Conservation (phyloP, 768 basidiomycete genomes). For the Tremella yokohamensis region DNA sequence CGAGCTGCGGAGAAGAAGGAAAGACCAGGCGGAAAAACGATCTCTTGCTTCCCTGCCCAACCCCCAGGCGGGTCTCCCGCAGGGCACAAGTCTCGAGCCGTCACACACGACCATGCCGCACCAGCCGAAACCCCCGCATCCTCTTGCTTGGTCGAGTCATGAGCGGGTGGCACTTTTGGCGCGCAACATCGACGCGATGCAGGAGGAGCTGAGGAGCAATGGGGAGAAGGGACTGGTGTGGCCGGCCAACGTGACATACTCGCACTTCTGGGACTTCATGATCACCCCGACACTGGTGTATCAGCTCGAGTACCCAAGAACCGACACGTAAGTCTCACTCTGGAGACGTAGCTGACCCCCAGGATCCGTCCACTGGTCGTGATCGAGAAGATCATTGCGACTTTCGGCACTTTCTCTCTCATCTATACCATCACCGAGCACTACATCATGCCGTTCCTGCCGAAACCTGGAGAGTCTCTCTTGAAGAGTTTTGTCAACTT, state of each 20-base stretch:
- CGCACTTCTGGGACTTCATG: slow-evolving; percentile 79
- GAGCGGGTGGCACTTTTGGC: slow-evolving; percentile 65
- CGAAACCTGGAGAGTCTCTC: slow-evolving; percentile 46
- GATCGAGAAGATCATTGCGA: slow-evolving; percentile 71
- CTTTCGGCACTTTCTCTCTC: slow-evolving; percentile 93
- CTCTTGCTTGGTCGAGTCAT: slow-evolving; percentile 66
- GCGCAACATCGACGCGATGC: slow-evolving; percentile 69
- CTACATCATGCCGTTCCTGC: slow-evolving; percentile 79
- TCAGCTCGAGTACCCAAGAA: slow-evolving; percentile 92
- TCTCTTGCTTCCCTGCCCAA: slow-evolving; percentile 24
- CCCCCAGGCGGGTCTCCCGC: slow-evolving; percentile 28
- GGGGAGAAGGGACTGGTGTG: slow-evolving; percentile 65
- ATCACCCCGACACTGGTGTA: slow-evolving; percentile 90
- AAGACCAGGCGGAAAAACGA: slow-evolving; percentile 12
- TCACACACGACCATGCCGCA: slow-evolving; percentile 39
- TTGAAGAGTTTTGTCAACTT: slow-evolving; percentile 72
- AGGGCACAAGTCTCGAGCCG: slow-evolving; percentile 49
- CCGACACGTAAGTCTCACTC: slow-evolving; percentile 61
- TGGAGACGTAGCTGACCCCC: not conserved
- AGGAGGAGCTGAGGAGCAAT: slow-evolving; percentile 68
- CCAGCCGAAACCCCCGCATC: slow-evolving; percentile 34
- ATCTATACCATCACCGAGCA: slow-evolving; percentile 78
- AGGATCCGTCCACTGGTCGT: slow-evolving; percentile 67
- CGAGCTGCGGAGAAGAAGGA: slow-evolving; percentile 12
- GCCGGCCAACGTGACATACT: slow-evolving; percentile 77